Conservation (phyloP, 2,329 filamentous ascomycete genomes). For the Hymenotorrendiella dingleyae region DNA sequence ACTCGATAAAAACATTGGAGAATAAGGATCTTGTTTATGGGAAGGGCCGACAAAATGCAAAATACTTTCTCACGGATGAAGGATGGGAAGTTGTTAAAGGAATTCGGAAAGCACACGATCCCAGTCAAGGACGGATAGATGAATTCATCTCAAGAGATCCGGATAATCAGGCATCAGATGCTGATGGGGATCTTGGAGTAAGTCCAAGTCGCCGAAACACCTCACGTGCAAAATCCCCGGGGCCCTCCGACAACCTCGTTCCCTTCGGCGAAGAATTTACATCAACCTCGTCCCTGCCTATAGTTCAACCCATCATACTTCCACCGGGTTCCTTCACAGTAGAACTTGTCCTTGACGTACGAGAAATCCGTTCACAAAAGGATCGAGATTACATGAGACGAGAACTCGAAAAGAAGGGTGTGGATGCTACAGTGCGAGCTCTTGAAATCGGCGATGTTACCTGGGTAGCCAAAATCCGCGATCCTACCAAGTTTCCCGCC, state of each 20-base stretch:
- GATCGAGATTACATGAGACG: constrained; percentile 74
- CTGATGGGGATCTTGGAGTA: constrained; percentile 2
- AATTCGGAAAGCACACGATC: constrained; percentile 45
- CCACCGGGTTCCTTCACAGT: constrained; percentile 63
- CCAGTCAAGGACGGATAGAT: constrained; percentile 13
- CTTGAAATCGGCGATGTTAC: constrained; percentile 70
- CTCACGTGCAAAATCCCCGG: constrained; percentile 1
- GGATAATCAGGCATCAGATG: constrained; percentile 1
- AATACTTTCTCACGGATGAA: constrained; percentile 68
- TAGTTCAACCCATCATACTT: constrained; percentile 54
- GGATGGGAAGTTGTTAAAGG: constrained; percentile 69
- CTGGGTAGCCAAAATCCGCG: constrained; percentile 71
- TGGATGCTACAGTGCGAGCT: constrained; percentile 59
- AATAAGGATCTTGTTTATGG: constrained; percentile 70
- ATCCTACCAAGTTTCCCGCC: constrained; percentile 48
- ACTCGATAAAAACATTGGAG: constrained; percentile 70
- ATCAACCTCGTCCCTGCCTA: constrained; percentile 24
- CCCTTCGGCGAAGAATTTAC: constrained; percentile 21
- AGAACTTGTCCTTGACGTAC: constrained; percentile 66
- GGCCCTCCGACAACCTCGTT: constrained; percentile 15
- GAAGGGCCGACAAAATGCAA: constrained; percentile 59
- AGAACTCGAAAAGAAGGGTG: constrained; percentile 60
- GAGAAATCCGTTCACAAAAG: constrained; percentile 66
- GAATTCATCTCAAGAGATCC: constrained; percentile 9
- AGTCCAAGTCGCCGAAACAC: constrained; percentile 2